These are phyloP conservation scores for Sporothrix globosa DNA, from an alignment of 2,329 filamentous ascomycete species.

Conservation along the genomic window DNA sequence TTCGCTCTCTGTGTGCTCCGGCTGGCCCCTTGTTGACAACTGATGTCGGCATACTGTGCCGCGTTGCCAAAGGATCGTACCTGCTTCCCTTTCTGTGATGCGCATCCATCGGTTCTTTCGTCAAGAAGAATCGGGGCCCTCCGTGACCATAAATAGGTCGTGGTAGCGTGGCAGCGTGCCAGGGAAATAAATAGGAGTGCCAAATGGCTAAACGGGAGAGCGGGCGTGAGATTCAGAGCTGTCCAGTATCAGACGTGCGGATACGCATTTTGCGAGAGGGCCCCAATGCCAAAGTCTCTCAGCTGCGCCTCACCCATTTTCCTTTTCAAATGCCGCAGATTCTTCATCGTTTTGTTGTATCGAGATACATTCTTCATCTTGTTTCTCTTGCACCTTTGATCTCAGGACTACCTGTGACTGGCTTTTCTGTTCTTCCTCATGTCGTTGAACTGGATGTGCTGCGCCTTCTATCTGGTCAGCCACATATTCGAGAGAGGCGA, in stretches of 20 bases:
- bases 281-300: not conserved
- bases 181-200: not conserved
- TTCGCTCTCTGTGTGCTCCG: not conserved
- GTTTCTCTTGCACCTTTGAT: too few species aligned
- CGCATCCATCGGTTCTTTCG: too few species aligned
- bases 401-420: too few species aligned
- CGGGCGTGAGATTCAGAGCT: not conserved
- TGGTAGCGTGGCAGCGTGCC: not conserved
- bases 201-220: not conserved
- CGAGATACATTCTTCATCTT: not conserved
- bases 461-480: too few species aligned
- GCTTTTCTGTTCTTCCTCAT: too few species aligned
- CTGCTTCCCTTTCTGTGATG: too few species aligned
- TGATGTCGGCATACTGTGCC: too few species aligned
- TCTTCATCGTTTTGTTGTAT: not conserved
- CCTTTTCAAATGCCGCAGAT: not conserved
- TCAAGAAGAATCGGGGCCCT: not conserved
- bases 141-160: not conserved
- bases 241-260: not conserved
- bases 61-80: too few species aligned
- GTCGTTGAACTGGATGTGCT: too few species aligned
- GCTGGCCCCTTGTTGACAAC: too few species aligned
- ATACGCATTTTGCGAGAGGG: not conserved
- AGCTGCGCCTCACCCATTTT: slow-evolving; percentile 9
- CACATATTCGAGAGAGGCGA: too few species aligned